Evolutionary conservation across 257 asterid genomes (phyloP).

Genomic region (Forsythia suspensa): DNA sequence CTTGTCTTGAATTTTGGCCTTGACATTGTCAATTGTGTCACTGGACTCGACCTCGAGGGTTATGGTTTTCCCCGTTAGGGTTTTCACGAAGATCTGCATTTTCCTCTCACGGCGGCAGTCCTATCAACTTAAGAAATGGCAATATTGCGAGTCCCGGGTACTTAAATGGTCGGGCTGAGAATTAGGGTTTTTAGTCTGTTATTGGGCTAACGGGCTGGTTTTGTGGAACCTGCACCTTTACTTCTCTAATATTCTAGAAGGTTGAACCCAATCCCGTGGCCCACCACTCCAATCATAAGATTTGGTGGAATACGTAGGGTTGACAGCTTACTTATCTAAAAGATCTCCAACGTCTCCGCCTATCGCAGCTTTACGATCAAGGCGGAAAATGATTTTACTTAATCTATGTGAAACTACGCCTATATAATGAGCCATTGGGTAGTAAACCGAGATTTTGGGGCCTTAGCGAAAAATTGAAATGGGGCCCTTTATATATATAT

Average conservation of each 20-base stretch:
- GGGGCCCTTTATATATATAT: no score
- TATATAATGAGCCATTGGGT: no score
- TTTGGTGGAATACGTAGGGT: no score
- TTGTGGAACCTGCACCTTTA: neutral
- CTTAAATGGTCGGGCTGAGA: neutral
- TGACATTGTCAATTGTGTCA: neutral
- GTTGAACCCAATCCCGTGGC: no score
- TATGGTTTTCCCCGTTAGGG: neutral
- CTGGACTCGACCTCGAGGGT: slow-evolving; percentile 1
- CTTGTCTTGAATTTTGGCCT: slow-evolving; percentile 6
- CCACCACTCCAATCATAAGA: no score
- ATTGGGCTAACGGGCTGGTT: neutral
- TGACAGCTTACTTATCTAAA: no score
- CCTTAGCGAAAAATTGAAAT: no score
- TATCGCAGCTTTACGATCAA: no score
- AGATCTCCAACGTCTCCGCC: no score
- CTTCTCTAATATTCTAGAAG: neutral
- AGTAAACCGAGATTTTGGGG: no score
- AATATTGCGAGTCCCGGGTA: neutral
- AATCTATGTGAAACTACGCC: no score
- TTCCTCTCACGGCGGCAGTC: neutral
- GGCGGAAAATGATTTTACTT: no score
- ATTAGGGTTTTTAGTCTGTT: neutral
- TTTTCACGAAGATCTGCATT: slow-evolving; percentile 1
- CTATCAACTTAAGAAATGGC: neutral